Evolutionary conservation across 2,329 filamentous ascomycete genomes (phyloP), one percentile per base, ranked within the genome.

Genomic region (Alternaria tenuissima): DNA sequence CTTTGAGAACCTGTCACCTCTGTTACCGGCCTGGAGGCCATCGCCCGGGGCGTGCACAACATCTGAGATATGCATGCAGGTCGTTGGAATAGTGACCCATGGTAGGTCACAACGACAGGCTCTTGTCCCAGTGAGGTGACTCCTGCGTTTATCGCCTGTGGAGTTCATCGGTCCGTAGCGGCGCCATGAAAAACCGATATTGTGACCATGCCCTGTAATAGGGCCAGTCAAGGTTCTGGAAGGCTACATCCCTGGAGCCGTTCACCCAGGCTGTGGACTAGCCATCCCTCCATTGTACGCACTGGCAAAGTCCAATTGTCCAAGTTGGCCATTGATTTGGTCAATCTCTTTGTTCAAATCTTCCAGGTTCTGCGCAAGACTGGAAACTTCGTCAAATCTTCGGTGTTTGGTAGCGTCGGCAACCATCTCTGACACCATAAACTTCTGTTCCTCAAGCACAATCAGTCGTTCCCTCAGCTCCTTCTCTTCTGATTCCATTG

Each of bases 381-480:
- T 92, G 57, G 88, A 87, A 3, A 96, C 91, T 78, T 97, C 94
- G 71, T 97, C 94, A 67, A 96, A 96, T 59, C 92, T 88, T 28
- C 92, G 84, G 11, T 91, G 87, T 42, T 89, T 89, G 48, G 89
- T 90, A 0, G 93, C 92, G 61, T 89, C 87, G 7, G 87, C 87
- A 44, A 96, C 87, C 93, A 96, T 96, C 68, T 92, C 89, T 38
- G 89, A 88, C 0, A 97, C 93, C 79, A 97, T 88, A 78, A 96
- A 96, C 65, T 89, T 90, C 77, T 97, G 94, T 79, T 97, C 94
- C 76, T 97, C 93, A 1, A 97, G 84, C 7, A 97, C 89, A 30
- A 95, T 91, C 12, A 97, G 81, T 4, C 88, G 84, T 71, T 97
- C 93, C 16, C 91, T 87, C 1, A 96, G 81, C 20, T 92, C 87